Percentiles rank a stretch among this genome's conserved stretches.
Conservation (phyloP, 2,329 filamentous ascomycete genomes). For the Aspergillus caelatus region DNA sequence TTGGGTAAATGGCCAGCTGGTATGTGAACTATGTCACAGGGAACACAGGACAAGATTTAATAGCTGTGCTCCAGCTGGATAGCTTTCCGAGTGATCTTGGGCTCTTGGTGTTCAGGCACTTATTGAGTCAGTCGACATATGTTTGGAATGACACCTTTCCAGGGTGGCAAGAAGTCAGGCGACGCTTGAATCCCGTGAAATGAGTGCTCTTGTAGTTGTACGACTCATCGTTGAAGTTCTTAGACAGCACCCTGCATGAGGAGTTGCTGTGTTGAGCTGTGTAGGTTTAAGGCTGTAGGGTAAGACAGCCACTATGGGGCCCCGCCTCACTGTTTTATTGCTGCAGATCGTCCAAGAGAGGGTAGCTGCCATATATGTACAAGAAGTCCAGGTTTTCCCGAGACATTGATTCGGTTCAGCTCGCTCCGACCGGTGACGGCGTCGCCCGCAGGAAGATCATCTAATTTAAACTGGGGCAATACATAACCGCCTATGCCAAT, state of each 20-base stretch:
- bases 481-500: slow-evolving; percentile 29
- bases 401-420: background rate
- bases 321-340: background rate
- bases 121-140: slow-evolving; percentile 1
- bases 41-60: background rate
- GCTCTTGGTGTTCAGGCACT: background rate
- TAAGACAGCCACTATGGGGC: background rate
- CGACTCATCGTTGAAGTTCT: background rate
- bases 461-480: slow-evolving; percentile 9
- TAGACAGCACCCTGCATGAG: background rate
- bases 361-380: background rate
- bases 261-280: background rate
- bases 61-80: background rate
- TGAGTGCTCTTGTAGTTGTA: background rate
- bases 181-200: background rate
- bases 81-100: background rate
- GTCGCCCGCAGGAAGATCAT: background rate
- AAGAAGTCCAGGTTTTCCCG: background rate
- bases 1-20: background rate
- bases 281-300: background rate
- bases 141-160: background rate
- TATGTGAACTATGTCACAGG: background rate
- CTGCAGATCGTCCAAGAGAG: background rate
- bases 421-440: background rate
- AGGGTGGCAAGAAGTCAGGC: background rate